A percentile compares a stretch with the other conserved stretches of the same genome.
Conservation (phyloP, 2,329 filamentous ascomycete species). For the Alternaria ventricosa region DNA sequence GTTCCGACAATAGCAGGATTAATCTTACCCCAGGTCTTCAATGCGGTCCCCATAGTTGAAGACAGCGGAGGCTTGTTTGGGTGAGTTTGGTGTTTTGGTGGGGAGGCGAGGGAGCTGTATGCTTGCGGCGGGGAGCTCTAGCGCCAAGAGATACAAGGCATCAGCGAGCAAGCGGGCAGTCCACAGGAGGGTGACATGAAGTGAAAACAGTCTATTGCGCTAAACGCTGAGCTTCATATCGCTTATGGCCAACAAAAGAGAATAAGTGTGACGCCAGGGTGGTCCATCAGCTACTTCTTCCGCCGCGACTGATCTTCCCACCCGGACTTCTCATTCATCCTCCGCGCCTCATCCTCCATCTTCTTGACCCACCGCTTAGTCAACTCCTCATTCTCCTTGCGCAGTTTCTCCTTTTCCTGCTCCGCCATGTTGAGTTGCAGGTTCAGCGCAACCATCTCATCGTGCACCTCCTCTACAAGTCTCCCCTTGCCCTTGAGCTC, state of each 20-base stretch:
- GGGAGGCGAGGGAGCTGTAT: conserved; percentile 15
- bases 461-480: conserved; percentile 85
- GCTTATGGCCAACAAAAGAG: not conserved
- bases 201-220: not conserved
- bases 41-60: conserved; percentile 41
- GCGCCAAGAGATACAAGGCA: conserved; percentile 38
- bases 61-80: conserved; percentile 4
- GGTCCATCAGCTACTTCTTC: conserved; percentile 14
- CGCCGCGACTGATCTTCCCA: conserved; percentile 32
- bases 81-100: conserved; percentile 12
- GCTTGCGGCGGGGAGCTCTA: conserved; percentile 33
- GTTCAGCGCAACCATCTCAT: conserved; percentile 88
- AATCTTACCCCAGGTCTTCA: conserved; percentile 47
- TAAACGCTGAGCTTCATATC: not conserved
- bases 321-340: conserved; percentile 69
- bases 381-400: conserved; percentile 85
- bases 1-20: too few relatives aligned
- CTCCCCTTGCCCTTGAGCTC: conserved; percentile 85
- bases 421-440: conserved; percentile 88
- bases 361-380: conserved; percentile 90
- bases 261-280: not conserved
- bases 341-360: conserved; percentile 84
- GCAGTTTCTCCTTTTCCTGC: conserved; percentile 73
- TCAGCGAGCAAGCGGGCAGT: conserved; percentile 13
- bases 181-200: not conserved